Evolutionary conservation across 2,329 filamentous ascomycete genomes (phyloP).

Genomic region (Calonectria montana): DNA sequence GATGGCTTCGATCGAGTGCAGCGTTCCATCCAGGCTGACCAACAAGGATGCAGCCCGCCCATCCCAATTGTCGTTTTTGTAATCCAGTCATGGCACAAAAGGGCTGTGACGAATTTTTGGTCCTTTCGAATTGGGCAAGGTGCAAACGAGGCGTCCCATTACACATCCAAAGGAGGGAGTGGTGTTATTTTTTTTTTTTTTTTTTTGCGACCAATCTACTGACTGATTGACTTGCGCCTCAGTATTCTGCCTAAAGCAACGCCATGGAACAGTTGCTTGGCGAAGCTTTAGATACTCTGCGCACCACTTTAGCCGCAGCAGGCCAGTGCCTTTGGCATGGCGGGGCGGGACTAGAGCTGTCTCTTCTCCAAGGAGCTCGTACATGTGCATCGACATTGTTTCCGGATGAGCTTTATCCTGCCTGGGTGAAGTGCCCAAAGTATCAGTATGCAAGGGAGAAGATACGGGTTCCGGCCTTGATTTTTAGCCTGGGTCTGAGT

Average conservation of each 20-base stretch:
- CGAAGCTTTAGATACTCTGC: neutral
- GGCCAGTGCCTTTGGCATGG: slow-evolving; percentile 2
- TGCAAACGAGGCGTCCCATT: slow-evolving; percentile 1
- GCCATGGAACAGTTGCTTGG: neutral
- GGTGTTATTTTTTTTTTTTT: slow-evolving; percentile 1
- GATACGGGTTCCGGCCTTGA: neutral
- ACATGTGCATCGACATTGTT: slow-evolving; percentile 5
- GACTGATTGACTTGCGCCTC: slow-evolving; percentile 1
- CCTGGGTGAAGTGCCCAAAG: neutral
- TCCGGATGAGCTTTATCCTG: neutral
- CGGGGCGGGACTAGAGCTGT: neutral
- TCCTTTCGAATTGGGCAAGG: neutral
- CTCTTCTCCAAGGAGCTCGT: neutral
- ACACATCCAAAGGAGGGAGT: neutral
- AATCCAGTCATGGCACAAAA: neutral
- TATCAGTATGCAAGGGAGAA: slow-evolving; percentile 1
- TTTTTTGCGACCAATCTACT: neutral
- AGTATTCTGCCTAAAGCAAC: neutral
- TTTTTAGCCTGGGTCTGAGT: slow-evolving; percentile 2
- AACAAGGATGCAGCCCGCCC: slow-evolving; percentile 21
- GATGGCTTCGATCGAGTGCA: slow-evolving; percentile 21
- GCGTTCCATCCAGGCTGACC: slow-evolving; percentile 19
- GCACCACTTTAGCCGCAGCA: slow-evolving; percentile 15
- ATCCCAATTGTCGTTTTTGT: slow-evolving; percentile 5
- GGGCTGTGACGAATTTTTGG: neutral